phyloP scores from a whole-genome alignment of 306 rosid species.

The Coriaria nepalensis region DNA sequence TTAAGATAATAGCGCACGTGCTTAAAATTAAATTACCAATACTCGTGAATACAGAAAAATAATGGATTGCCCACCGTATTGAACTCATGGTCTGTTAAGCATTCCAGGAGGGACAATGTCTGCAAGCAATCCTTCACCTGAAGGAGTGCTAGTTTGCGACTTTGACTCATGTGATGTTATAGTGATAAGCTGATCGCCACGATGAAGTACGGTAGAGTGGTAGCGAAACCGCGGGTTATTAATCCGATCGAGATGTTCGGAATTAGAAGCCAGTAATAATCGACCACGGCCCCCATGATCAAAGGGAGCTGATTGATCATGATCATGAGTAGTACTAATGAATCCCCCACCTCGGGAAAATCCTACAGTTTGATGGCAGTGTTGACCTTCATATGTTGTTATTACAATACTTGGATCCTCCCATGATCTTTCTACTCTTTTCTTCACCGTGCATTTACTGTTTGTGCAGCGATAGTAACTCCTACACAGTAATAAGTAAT shows the following conservation, averaged over 20 bases:
- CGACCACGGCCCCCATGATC: too few relatives aligned
- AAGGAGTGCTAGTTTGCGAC: conserved; percentile 11
- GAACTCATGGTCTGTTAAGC: conserved; percentile 26
- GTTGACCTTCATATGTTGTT: conserved; percentile 95
- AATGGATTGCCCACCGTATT: too few relatives aligned
- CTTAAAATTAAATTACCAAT: too few relatives aligned
- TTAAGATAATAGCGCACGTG: too few relatives aligned
- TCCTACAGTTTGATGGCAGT: conserved; percentile 75
- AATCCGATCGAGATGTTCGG: not conserved
- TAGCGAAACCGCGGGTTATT: conserved; percentile 39
- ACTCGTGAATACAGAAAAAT: too few relatives aligned
- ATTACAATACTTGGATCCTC: conserved; percentile 73
- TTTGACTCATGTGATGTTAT: conserved; percentile 15
- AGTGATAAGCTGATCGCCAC: conserved; percentile 20
- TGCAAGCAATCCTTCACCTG: conserved; percentile 73
- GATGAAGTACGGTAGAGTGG: conserved; percentile 24
- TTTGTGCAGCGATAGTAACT: conserved; percentile 98
- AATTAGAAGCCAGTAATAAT: conserved; percentile 7
- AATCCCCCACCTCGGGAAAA: conserved; percentile 50
- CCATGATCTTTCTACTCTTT: conserved; percentile 84
- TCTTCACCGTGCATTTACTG: conserved; percentile 93
- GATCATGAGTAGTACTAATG: not conserved
- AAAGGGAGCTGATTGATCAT: conserved; percentile 24
- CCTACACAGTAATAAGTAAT: conserved; percentile 24
- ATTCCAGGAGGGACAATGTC: conserved; percentile 77